Evolutionary conservation across 192 early-diverging fungal species (phyloP), one percentile per base, ranked within the genome.

Genomic region (Ambispora gerdemannii): DNA sequence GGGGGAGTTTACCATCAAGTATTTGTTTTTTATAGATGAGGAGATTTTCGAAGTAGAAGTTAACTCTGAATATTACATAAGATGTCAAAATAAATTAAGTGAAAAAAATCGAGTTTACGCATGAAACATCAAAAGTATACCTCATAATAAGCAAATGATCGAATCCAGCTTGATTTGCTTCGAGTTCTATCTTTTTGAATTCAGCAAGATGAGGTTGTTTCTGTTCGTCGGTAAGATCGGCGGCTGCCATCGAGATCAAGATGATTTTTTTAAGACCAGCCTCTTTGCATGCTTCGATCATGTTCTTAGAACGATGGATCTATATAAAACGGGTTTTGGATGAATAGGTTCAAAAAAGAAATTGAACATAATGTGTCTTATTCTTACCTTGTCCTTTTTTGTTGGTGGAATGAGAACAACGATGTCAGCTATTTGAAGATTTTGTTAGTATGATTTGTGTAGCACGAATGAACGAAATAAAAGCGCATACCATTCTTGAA

Each of bases 241-340:
- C 35, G 32, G 3, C 43, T 20, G 32, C 53, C 67, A 24, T 55
- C 28, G 52, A n/a, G 31, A n/a, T 56, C 52, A 24, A 52, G 7
- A 69, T 10, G 30, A 17, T 30, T 34, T 55, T 30, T 25, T 69
- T 69, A 52, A 53, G 33, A 17, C 51, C 51, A 35, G 67, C 67
- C 22, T 56, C 31, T 7, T 30, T 24, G 0, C 47, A 38, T 35
- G 67, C 52, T 19, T 53, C 28, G 8, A 69, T 55, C n/a, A 69
- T 10, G 31, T 36, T 69, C 0, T 35, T 52, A 31, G 22, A 34
- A 55, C 51, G 35, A 22, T 4, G 19, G 33, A 43, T 15, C 38
- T 43, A 15, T 10, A 10, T 6, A 43, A 43, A 43, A 15, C 38
- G 15, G 15, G 15, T 6, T 43, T 43, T 10, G 6, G 15, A 10